These are phyloP conservation scores for Rugonectria rugulosa DNA, from an alignment of 2,329 filamentous ascomycete species.

Conservation along the genomic window DNA sequence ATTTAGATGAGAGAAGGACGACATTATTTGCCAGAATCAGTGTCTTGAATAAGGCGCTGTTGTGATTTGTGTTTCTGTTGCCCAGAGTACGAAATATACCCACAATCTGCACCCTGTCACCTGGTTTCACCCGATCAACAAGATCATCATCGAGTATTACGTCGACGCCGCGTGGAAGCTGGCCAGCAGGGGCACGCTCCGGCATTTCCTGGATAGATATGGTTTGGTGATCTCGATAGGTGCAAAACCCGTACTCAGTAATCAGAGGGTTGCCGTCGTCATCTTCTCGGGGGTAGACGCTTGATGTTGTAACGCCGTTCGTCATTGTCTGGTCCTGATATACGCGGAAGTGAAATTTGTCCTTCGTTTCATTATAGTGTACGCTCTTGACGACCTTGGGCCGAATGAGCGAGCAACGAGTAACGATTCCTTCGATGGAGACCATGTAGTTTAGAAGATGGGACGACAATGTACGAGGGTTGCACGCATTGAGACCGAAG, in stretches of 20 bases:
- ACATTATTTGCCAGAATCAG: slow-evolving; percentile 94
- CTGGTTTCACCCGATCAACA: slow-evolving; percentile 93
- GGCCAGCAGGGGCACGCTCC: slow-evolving; percentile 91
- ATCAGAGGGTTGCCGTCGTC: slow-evolving; percentile 90
- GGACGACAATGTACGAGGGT: slow-evolving; percentile 90
- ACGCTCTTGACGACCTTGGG: slow-evolving; percentile 99
- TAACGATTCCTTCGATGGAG: slow-evolving; percentile 96
- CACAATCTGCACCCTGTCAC: slow-evolving; percentile 95
- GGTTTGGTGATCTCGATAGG: slow-evolving; percentile 95
- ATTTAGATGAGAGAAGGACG: slow-evolving; percentile 93
- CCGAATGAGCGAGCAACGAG: slow-evolving; percentile 91
- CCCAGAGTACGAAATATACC: slow-evolving; percentile 94
- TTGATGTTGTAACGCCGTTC: slow-evolving; percentile 85
- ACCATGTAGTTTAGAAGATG: slow-evolving; percentile 95
- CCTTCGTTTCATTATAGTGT: slow-evolving; percentile 89
- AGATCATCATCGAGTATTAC: slow-evolving; percentile 97
- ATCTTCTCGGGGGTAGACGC: slow-evolving; percentile 93
- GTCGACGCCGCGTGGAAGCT: slow-evolving; percentile 93
- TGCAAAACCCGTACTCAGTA: slow-evolving; percentile 96
- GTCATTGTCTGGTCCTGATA: slow-evolving; percentile 99
- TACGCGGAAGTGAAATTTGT: slow-evolving; percentile 86
- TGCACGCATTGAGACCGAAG: slow-evolving; percentile 94
- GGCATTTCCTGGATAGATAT: slow-evolving; percentile 99
- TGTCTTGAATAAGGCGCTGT: slow-evolving; percentile 94
- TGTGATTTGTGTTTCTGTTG: slow-evolving; percentile 89